phyloP scores from a whole-genome alignment of 2,329 filamentous ascomycete species.

The Phaeosphaeriaceae sp. region DNA sequence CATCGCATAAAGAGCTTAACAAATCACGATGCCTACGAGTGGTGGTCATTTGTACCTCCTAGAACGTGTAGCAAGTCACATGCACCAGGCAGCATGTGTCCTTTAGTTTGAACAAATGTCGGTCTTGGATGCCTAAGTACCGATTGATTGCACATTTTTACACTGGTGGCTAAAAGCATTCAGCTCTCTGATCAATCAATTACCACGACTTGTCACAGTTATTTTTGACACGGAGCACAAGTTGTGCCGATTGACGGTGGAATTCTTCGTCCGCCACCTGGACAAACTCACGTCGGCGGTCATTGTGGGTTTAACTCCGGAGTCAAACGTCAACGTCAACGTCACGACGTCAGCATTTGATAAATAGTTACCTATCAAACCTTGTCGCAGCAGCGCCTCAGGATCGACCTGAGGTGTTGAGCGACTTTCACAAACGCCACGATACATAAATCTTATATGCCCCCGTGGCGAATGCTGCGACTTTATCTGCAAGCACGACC shows the following conservation, averaged over 20 bases:
- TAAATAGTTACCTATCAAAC: conserved; percentile 10
- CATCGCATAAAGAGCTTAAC: no score
- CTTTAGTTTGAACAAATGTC: no score
- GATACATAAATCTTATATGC: conserved; percentile 39
- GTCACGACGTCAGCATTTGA: conserved; percentile 30
- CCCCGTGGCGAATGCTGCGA: conserved; percentile 44
- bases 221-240: background rate
- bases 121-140: no score
- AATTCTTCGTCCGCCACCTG: conserved; percentile 15
- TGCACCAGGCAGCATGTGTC: no score
- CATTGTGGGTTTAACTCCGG: conserved; percentile 16
- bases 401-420: conserved; percentile 21
- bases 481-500: conserved; percentile 27
- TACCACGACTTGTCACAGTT: no score
- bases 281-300: background rate
- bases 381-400: conserved; percentile 27
- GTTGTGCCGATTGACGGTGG: conserved; percentile 5
- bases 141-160: no score
- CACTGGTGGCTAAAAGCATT: background rate
- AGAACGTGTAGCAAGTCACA: no score
- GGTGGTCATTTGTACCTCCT: no score
- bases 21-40: no score
- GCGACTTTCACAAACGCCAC: conserved; percentile 34
- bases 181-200: background rate
- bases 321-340: conserved; percentile 1